Conservation (phyloP, 305 asterid species). For the Fraxinus floribunda region DNA sequence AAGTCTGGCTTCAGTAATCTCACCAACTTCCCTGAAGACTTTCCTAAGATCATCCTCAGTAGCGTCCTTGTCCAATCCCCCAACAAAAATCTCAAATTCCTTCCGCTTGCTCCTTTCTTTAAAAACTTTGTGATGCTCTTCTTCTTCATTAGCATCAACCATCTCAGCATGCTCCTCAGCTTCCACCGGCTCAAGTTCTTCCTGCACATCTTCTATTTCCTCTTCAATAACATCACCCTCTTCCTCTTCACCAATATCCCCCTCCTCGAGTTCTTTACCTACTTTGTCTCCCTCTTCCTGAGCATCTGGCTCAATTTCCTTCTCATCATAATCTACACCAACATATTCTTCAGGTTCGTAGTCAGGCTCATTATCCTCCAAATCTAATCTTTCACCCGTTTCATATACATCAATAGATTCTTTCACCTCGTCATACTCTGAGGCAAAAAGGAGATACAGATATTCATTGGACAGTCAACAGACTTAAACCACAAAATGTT, state of each 20-base stretch:
- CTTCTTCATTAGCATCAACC: slow-evolving; percentile 78
- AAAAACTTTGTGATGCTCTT: slow-evolving; percentile 77
- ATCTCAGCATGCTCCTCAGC: slow-evolving; percentile 57
- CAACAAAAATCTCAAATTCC: slow-evolving; percentile 94
- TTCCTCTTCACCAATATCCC: slow-evolving; percentile 54
- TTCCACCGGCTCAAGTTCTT: slow-evolving; percentile 70
- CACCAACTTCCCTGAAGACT: slow-evolving; percentile 90
- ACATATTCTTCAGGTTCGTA: slow-evolving; percentile 88
- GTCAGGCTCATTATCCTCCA: slow-evolving; percentile 95
- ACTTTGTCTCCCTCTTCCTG: slow-evolving; percentile 59
- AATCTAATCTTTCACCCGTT: slow-evolving; percentile 79
- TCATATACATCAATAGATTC: slow-evolving; percentile 74
- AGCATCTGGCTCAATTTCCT: slow-evolving; percentile 66
- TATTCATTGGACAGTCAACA: slow-evolving; percentile 36
- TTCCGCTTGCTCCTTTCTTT: slow-evolving; percentile 93
- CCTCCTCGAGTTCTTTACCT: slow-evolving; percentile 71
- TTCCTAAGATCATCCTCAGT: slow-evolving; percentile 86
- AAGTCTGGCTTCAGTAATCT: slow-evolving; percentile 89
- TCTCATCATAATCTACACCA: slow-evolving; percentile 80
- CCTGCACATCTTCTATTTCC: slow-evolving; percentile 62
- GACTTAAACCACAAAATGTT: slow-evolving; percentile 27
- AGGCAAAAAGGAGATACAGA: slow-evolving; percentile 30
- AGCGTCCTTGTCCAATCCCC: slow-evolving; percentile 98
- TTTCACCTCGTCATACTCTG: slow-evolving; percentile 62
- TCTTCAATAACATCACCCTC: slow-evolving; percentile 67